Conservation (phyloP, 2,329 filamentous ascomycete genomes). For the Penicillium sp. region DNA sequence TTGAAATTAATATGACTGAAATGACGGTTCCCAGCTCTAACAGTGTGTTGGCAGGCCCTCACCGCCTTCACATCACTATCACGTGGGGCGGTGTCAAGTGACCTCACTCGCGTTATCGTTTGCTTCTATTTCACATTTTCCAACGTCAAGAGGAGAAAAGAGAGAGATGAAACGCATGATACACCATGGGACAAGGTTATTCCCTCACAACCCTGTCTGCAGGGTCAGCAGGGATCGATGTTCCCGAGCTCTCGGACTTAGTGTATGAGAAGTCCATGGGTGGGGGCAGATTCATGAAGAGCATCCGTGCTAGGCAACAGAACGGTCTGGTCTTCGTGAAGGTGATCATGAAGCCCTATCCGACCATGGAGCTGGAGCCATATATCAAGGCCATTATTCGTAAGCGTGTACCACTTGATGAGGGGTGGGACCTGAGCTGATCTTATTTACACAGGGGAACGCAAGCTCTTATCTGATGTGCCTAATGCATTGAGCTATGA, state of each 20-base stretch:
- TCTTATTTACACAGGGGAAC: slow-evolving; percentile 61
- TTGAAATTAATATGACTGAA: neutral
- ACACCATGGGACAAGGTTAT: slow-evolving; percentile 90
- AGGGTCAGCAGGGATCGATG: slow-evolving; percentile 89
- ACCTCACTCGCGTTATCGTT: slow-evolving; percentile 19
- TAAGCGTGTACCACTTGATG: slow-evolving; percentile 44
- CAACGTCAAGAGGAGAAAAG: slow-evolving; percentile 4
- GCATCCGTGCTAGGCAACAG: slow-evolving; percentile 83
- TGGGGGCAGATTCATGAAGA: slow-evolving; percentile 93
- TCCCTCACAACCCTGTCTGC: slow-evolving; percentile 89
- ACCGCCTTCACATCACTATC: slow-evolving; percentile 20
- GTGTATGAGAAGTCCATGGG: slow-evolving; percentile 91
- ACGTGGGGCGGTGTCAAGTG: slow-evolving; percentile 21
- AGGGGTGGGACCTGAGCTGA: slow-evolving; percentile 18
- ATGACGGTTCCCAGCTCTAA: neutral
- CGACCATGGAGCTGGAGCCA: slow-evolving; percentile 73
- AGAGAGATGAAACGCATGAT: slow-evolving; percentile 31
- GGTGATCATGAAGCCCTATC: slow-evolving; percentile 88
- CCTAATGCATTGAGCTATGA: slow-evolving; percentile 91
- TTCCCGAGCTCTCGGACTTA: slow-evolving; percentile 86
- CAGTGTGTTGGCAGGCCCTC: slow-evolving; percentile 4
- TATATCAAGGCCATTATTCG: slow-evolving; percentile 77
- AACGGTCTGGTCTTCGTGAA: slow-evolving; percentile 93
- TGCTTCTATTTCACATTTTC: neutral
- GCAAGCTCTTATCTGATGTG: slow-evolving; percentile 74